Conservation (phyloP, 305 asterid species). For the Lippia alba region DNA sequence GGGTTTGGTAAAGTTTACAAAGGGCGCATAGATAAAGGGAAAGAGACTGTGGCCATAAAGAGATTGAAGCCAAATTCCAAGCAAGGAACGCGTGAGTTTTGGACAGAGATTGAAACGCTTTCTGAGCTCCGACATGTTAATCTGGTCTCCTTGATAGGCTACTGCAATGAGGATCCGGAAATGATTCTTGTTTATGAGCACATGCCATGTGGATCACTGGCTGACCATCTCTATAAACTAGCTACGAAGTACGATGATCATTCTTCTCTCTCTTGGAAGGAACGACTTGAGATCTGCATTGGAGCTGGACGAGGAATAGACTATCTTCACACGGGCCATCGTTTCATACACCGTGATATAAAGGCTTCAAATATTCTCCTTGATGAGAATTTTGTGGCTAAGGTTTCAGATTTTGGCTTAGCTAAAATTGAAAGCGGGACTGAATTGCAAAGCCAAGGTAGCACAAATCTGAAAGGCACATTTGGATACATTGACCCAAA, state of each 20-base stretch:
- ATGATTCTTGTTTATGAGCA: conserved; percentile 47
- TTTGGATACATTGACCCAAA: conserved; percentile 63
- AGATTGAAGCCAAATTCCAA: conserved; percentile 43
- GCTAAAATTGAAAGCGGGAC: conserved; percentile 42
- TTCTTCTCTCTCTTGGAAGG: conserved; percentile 51
- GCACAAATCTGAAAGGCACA: conserved; percentile 53
- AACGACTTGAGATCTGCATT: conserved; percentile 61
- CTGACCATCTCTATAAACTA: conserved; percentile 48
- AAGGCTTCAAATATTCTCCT: conserved; percentile 56
- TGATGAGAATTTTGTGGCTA: conserved; percentile 23
- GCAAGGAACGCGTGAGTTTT: conserved; percentile 50
- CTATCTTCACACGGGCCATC: conserved; percentile 57
- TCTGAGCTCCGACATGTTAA: conserved; percentile 50
- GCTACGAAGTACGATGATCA: conserved; percentile 21
- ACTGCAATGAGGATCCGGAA: conserved; percentile 45
- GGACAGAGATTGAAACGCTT: conserved; percentile 46
- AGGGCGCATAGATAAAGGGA: conserved; percentile 37
- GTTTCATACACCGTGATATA: conserved; percentile 57
- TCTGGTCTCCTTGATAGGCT: conserved; percentile 48
- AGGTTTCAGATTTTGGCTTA: conserved; percentile 62
- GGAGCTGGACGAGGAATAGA: conserved; percentile 62
- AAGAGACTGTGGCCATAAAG: conserved; percentile 43
- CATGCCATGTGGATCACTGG: conserved; percentile 46
- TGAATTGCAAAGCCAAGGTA: conserved; percentile 39
- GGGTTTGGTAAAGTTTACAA: conserved; percentile 52